Conservation (phyloP, 768 basidiomycete species). For the Auricularia heimuer region DNA sequence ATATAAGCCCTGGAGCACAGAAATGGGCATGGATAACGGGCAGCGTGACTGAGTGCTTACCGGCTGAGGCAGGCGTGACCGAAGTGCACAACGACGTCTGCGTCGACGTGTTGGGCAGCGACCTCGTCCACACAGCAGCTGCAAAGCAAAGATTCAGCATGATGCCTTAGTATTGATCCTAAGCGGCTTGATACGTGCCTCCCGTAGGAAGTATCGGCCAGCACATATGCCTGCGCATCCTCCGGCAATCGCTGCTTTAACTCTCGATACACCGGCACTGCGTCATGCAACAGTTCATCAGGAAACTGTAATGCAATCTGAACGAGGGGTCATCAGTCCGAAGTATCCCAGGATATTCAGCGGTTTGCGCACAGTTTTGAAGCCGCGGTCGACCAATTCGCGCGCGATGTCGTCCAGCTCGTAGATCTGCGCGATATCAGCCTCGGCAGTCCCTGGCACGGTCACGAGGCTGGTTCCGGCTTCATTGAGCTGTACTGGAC, state of each 20-base stretch:
- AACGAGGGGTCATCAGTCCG: not conserved
- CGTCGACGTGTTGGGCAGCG: constrained; percentile 87
- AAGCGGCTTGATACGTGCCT: constrained; percentile 41
- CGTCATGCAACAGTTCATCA: constrained; percentile 80
- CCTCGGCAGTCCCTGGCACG: constrained; percentile 23
- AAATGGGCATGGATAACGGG: too few species aligned
- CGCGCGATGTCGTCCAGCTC: constrained; percentile 65
- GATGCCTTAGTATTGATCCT: too few species aligned
- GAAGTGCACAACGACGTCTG: constrained; percentile 87
- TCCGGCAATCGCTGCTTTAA: constrained; percentile 43
- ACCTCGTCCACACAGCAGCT: constrained; percentile 98
- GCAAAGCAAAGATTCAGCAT: constrained; percentile 6
- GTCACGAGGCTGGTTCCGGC: constrained; percentile 26
- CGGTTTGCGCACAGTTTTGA: constrained; percentile 49
- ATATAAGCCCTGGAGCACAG: too few species aligned
- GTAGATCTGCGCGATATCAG: constrained; percentile 27
- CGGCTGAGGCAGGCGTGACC: constrained; percentile 93
- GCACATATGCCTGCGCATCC: constrained; percentile 61
- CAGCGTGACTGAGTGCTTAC: constrained; percentile 27
- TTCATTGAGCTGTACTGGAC: constrained; percentile 38
- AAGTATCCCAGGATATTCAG: not conserved
- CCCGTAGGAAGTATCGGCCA: constrained; percentile 98
- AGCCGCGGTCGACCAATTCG: constrained; percentile 51
- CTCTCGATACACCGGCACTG: constrained; percentile 68
- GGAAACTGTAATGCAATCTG: constrained; percentile 93